Evolutionary conservation across 257 asterid genomes (phyloP).

Genomic region (Scutellaria minor): DNA sequence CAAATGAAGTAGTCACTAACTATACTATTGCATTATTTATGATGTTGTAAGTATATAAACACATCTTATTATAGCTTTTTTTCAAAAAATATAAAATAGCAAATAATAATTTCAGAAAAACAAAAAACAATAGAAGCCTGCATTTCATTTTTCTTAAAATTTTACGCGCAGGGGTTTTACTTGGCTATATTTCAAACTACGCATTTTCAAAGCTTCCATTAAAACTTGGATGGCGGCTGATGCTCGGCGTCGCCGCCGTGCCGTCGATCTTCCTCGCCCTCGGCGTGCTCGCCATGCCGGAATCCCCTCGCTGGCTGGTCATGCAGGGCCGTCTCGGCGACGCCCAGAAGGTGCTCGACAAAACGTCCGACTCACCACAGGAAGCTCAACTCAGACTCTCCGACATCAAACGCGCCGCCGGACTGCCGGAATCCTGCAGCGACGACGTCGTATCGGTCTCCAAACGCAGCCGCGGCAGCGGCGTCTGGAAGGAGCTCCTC

Average conservation of each 20-base stretch:
- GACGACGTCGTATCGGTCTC: constrained; percentile 29
- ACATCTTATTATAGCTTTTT: no score
- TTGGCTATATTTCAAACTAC: constrained; percentile 45
- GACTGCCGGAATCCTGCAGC: constrained; percentile 19
- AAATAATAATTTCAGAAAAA: no score
- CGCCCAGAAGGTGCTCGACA: constrained; percentile 37
- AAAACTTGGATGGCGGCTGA: constrained; percentile 45
- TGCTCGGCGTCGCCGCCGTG: constrained; percentile 47
- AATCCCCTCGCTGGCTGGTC: constrained; percentile 52
- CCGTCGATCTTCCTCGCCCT: constrained; percentile 40
- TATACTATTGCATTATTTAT: no score
- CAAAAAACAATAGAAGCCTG: no score
- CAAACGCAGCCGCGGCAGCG: constrained; percentile 19
- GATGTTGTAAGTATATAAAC: no score
- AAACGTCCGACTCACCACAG: constrained; percentile 40
- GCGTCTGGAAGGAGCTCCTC: constrained; percentile 47
- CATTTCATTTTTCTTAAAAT: no score
- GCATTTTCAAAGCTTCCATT: constrained; percentile 37
- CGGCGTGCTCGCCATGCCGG: constrained; percentile 46
- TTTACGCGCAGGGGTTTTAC: constrained; percentile 32
- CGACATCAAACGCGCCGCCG: constrained; percentile 42
- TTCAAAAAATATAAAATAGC: no score
- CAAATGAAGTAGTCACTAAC: no score
- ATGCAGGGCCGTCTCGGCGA: constrained; percentile 46
- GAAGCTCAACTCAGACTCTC: constrained; percentile 34